Conservation (phyloP, 805 yeast species). For the Cyberlindnera bimundalis region DNA sequence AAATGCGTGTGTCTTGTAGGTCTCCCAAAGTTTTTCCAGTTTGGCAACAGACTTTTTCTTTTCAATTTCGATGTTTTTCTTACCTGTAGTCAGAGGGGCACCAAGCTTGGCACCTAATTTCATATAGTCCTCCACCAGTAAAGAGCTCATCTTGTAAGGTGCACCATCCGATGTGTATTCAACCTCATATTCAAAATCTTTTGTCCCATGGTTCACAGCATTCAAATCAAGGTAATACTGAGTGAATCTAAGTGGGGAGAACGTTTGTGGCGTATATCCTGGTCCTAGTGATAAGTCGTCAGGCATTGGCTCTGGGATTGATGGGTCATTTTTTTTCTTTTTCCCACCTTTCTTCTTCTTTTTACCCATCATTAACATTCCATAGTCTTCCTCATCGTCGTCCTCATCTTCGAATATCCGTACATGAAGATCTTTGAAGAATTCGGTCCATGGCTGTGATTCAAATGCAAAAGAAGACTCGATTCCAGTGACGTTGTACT, state of each 20-base stretch:
- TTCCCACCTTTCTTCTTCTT: slow-evolving; percentile 23
- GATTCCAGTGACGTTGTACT: slow-evolving; percentile 66
- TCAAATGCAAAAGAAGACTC: slow-evolving; percentile 20
- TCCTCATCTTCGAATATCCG: slow-evolving; percentile 30
- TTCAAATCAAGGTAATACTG: slow-evolving; percentile 72
- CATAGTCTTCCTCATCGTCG: slow-evolving; percentile 24
- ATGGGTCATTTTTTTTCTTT: slow-evolving; percentile 28
- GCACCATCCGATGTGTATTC: slow-evolving; percentile 69
- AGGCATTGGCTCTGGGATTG: slow-evolving; percentile 64
- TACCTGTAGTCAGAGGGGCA: slow-evolving; percentile 30
- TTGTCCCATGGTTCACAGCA: slow-evolving; percentile 39
- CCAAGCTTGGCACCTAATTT: slow-evolving; percentile 53
- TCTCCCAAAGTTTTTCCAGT: slow-evolving; percentile 50
- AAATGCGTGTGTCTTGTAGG: slow-evolving; percentile 57
- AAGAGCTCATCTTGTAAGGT: slow-evolving; percentile 48
- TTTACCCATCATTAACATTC: slow-evolving; percentile 2
- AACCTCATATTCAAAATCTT: slow-evolving; percentile 52
- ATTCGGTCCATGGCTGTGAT: slow-evolving; percentile 52
- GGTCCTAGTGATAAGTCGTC: slow-evolving; percentile 59
- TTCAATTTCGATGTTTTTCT: slow-evolving; percentile 14
- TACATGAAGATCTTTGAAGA: slow-evolving; percentile 47
- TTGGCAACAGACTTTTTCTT: slow-evolving; percentile 15
- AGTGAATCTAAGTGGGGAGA: slow-evolving; percentile 68
- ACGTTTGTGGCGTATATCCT: slow-evolving; percentile 66
- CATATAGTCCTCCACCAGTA: slow-evolving; percentile 63